Evolutionary conservation across 2,329 filamentous ascomycete species (phyloP), one percentile per base, ranked within the genome.

Genomic region (Fusarium nelsonii): DNA sequence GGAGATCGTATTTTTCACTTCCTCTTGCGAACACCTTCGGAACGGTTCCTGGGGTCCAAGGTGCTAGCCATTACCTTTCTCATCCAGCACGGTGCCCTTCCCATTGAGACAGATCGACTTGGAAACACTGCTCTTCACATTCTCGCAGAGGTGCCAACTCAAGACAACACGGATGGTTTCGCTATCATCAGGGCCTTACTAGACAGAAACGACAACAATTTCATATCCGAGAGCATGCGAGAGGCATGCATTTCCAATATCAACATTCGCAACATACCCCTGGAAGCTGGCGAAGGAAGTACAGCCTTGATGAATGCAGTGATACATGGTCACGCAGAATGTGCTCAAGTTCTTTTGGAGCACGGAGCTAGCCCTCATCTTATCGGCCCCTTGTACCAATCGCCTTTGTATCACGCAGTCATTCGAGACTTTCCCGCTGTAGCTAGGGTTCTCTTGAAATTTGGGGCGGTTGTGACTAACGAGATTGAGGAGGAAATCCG

Each of bases 101-200:
- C 45, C 45, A 28, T 62, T 11, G 32, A 55, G 20, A 26, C 15
- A 14, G 51, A 56, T n/a, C 44, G 51, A 18, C 20, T 50, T 8
- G 45, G 45, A n/a, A 62, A 62, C 32, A 62, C 51, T 14, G 51
- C 58, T 48, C 46, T 62, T 4, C 34, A 57, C 16, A 56, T 57
- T 8, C 58, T 62, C 11, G 28, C 34, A 14, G 46, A 62, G 11
- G 46, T 49, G 6, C 12, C 20, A 6, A 28, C 15, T 23, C 23
- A 49, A 15, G 28, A 9, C 28, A 15, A 49, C 14, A 28, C 46
- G 15, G 33, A 49, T 12, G 33, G 46, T 9, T 36, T 28, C 16
- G 23, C 20, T 4, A 36, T 49, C 8, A 11, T 49, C 15, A 49
- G 11, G 14, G 23, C 11, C 10, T 28, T 49, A 9, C 20, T 49